Base-by-base conservation (phyloP, 805 yeast species). In the Brettanomyces naardenensis region DNA sequence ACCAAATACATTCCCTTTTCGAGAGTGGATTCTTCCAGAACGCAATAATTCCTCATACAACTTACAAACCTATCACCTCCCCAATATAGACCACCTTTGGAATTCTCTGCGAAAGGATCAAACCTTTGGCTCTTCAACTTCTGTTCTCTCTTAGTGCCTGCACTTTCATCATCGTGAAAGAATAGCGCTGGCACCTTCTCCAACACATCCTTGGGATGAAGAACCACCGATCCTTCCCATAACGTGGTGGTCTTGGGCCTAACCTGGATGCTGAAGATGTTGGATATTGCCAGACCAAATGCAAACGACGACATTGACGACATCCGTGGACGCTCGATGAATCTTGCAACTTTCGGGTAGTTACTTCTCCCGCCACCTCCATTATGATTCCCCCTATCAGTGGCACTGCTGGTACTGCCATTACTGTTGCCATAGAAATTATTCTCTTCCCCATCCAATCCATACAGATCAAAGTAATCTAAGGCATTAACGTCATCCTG, bases 131-230 rank as follows among this genome's bases (percentile, higher is more conserved):
- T 75, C 37, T 79, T 70, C 37, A 73, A 54, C 36, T 73, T 70
- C 44, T 78, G 81, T 44, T 74, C 80, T 43, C 70, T 60, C 35
- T 71, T 62, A 0, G 95, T 86, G 29, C 90, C 81, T 5, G 85
- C 80, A 25, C 81, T 75, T 48, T 84, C 89, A 39, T 84, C 82
- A 53, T 92, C 98, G 59, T 92, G 98, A 65, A 92, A 89, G 58
- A 89, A 92, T 29, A 92, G 52, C 4, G 88, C 80, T 0, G 97
- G 97, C 14, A 87, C 60, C 31, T 78, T 75, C 39, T 75, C 81
- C 28, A 50, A 27, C 6, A 75, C 75, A 30, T 63, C 75, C 45
- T 73, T 73, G 2, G 90, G 74, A 57, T 86, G 80, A 21, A 92
- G 58, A 2, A 87, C 65, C 13, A 90, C 63, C 0, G 95, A 84